Conservation (phyloP, 2,329 filamentous ascomycete genomes). For the Apiospora arundinis region DNA sequence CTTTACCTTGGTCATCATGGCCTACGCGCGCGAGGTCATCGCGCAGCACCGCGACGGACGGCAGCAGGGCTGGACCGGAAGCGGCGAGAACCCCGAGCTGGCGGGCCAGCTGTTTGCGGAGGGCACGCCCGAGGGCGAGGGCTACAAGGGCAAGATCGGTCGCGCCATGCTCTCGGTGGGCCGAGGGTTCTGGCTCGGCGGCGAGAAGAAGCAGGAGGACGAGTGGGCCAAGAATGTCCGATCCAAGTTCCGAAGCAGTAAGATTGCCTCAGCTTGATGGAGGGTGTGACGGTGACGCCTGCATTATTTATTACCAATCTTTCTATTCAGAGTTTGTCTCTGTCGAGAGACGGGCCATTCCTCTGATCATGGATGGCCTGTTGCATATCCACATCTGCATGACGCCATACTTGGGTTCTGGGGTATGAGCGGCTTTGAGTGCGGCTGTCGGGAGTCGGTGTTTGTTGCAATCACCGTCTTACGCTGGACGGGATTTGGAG, state of each 20-base stretch:
- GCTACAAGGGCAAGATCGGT: conserved; percentile 81
- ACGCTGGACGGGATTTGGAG: neutral
- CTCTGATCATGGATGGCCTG: neutral
- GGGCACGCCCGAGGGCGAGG: conserved; percentile 75
- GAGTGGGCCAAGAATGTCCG: conserved; percentile 71
- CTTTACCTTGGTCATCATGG: conserved; percentile 82
- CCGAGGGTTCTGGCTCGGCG: conserved; percentile 81
- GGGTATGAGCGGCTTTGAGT: neutral
- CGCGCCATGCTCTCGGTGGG: conserved; percentile 77
- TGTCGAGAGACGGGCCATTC: neutral
- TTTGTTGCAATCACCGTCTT: conserved; percentile 5
- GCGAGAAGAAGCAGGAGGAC: conserved; percentile 61
- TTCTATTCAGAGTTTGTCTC: neutral
- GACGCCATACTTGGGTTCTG: conserved; percentile 19
- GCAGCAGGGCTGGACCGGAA: conserved; percentile 36
- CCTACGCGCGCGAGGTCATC: conserved; percentile 79
- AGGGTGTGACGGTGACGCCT: neutral
- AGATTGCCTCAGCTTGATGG: conserved; percentile 21
- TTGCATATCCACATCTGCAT: conserved; percentile 19
- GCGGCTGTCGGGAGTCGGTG: conserved; percentile 9
- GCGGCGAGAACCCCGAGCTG: conserved; percentile 54
- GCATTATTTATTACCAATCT: conserved; percentile 13
- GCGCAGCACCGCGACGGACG: conserved; percentile 68
- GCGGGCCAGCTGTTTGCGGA: conserved; percentile 68
- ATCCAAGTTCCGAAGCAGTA: conserved; percentile 58